phyloP scores from a whole-genome alignment of 768 basidiomycete genomes.

The Pisolithus orientalis region DNA sequence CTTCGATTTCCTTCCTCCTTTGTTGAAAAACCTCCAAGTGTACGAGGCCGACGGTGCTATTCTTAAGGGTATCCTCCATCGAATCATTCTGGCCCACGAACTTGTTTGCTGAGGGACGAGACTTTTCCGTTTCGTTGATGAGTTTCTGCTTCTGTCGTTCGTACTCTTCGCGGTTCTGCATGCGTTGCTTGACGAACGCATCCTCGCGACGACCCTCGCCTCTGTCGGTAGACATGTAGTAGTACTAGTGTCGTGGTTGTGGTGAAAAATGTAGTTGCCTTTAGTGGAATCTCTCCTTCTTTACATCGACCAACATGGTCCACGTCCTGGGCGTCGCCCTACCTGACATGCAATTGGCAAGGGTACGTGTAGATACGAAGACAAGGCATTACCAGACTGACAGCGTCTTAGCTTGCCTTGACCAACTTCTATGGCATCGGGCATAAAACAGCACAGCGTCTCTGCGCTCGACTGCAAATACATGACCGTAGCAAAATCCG shows the following conservation, averaged over 20 bases:
- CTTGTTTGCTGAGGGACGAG: constrained; percentile 77
- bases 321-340: constrained; percentile 84
- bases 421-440: constrained; percentile 89
- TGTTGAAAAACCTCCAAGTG: constrained; percentile 90
- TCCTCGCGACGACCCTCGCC: constrained; percentile 84
- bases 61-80: constrained; percentile 88
- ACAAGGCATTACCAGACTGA: constrained; percentile 1
- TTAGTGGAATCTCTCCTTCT: not conserved
- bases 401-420: constrained; percentile 66
- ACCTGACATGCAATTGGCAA: constrained; percentile 67
- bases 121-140: constrained; percentile 87
- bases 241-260: not conserved
- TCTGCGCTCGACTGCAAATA: constrained; percentile 90
- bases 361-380: constrained; percentile 43
- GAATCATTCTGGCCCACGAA: constrained; percentile 95
- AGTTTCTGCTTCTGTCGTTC: constrained; percentile 76
- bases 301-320: constrained; percentile 45
- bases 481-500: constrained; percentile 80
- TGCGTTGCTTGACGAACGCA: constrained; percentile 78
- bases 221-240: constrained; percentile 64
- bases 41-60: constrained; percentile 88
- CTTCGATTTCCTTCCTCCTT: constrained; percentile 81
- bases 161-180: constrained; percentile 72
- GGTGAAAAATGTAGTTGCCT: constrained; percentile 1
- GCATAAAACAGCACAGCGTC: constrained; percentile 60